phyloP scores from a whole-genome alignment of 129 eudicot genomes.

The Escallonia rubra region DNA sequence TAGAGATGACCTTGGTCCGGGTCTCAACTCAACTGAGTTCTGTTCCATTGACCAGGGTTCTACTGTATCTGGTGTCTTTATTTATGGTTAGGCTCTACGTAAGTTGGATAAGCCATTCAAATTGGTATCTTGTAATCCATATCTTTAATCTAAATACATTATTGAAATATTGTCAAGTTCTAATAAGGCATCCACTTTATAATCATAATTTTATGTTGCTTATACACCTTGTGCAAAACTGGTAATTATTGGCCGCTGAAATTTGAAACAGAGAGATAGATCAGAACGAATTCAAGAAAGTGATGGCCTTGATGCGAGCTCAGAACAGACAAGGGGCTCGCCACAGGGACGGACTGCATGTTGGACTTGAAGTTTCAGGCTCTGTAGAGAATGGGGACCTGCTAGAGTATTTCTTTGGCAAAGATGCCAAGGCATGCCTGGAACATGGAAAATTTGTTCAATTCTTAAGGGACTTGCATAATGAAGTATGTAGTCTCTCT shows the following conservation, averaged over 20 bases:
- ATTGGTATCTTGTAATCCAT: too few relatives aligned
- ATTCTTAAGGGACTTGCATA: constrained; percentile 72
- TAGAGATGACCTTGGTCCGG: too few relatives aligned
- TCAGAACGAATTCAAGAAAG: constrained; percentile 79
- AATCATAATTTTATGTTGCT: too few relatives aligned
- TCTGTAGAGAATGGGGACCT: constrained; percentile 78
- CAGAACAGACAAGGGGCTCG: constrained; percentile 73
- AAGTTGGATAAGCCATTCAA: too few relatives aligned
- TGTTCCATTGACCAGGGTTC: too few relatives aligned
- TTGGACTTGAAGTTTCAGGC: constrained; percentile 62
- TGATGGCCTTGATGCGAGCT: constrained; percentile 79
- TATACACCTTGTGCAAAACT: too few relatives aligned
- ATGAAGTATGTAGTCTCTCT: constrained; percentile 38
- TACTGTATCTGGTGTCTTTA: too few relatives aligned
- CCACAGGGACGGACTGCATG: constrained; percentile 61
- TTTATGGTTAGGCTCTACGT: too few relatives aligned
- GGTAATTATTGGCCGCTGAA: not conserved
- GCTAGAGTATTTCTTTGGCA: constrained; percentile 79
- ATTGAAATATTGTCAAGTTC: too few relatives aligned
- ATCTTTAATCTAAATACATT: too few relatives aligned
- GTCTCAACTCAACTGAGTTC: too few relatives aligned
- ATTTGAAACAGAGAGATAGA: constrained; percentile 53
- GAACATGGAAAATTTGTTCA: constrained; percentile 60
- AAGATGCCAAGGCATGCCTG: constrained; percentile 66
- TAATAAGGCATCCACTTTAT: too few relatives aligned